Conservation (phyloP, 2,329 filamentous ascomycete species). For the Escovopsis weberi region DNA sequence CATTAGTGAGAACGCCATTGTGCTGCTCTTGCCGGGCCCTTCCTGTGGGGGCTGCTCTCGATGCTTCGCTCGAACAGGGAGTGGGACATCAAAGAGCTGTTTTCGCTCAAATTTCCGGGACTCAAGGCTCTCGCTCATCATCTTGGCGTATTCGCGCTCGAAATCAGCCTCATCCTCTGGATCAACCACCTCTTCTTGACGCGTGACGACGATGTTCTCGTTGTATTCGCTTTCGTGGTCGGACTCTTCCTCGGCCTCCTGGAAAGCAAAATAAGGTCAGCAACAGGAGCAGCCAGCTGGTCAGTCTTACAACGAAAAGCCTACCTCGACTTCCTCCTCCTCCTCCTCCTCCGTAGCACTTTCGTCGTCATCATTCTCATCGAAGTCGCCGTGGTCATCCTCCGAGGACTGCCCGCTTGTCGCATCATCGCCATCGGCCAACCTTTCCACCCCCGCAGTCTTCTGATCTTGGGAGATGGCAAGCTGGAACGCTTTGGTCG, state of each 20-base stretch:
- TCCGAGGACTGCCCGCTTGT: slow-evolving; percentile 60
- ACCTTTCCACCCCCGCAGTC: slow-evolving; percentile 54
- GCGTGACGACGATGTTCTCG: slow-evolving; percentile 81
- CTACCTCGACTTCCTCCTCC: slow-evolving; percentile 46
- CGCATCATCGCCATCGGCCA: slow-evolving; percentile 55
- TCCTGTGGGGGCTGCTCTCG: slow-evolving; percentile 37
- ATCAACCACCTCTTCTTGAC: slow-evolving; percentile 78
- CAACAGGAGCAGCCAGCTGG: no score
- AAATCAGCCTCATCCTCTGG: slow-evolving; percentile 95
- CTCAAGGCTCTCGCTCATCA: slow-evolving; percentile 96
- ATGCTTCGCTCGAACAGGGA: slow-evolving; percentile 67
- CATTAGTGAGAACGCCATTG: slow-evolving; percentile 93
- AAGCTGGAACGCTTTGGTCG: slow-evolving; percentile 67
- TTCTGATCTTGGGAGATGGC: slow-evolving; percentile 88
- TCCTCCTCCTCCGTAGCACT: slow-evolving; percentile 36
- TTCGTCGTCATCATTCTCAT: slow-evolving; percentile 48
- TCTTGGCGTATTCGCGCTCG: slow-evolving; percentile 91
- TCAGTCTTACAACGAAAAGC: slow-evolving; percentile 11
- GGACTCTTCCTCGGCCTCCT: slow-evolving; percentile 36
- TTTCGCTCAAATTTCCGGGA: slow-evolving; percentile 94
- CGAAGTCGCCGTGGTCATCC: slow-evolving; percentile 56
- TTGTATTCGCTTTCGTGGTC: slow-evolving; percentile 50
- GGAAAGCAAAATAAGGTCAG: slow-evolving; percentile 20
- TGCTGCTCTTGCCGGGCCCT: slow-evolving; percentile 24
- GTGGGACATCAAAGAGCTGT: slow-evolving; percentile 84